Evolutionary conservation across 371 early-diverging fungal species (phyloP).

Genomic region (Mortierella sp.): DNA sequence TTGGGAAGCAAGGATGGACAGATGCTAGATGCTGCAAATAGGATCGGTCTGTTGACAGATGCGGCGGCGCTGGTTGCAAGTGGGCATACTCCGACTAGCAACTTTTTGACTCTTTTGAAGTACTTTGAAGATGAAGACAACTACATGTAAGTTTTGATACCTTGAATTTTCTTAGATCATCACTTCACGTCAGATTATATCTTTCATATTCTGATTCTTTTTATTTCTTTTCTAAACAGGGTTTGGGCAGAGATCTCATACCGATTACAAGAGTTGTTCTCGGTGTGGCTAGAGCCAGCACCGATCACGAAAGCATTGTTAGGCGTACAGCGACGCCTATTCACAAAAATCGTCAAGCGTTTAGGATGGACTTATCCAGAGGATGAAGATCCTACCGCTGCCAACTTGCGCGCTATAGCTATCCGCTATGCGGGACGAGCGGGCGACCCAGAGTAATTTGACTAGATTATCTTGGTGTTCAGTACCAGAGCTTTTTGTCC

Average conservation of each 20-base stretch:
- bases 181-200: neutral
- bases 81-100: conserved; percentile 69
- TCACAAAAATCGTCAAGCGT: conserved; percentile 62
- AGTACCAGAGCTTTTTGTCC: too few relatives aligned
- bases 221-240: conserved; percentile 14
- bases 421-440: conserved; percentile 64
- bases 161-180: neutral
- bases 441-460: conserved; percentile 55
- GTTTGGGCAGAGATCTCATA: conserved; percentile 69
- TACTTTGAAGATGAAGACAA: conserved; percentile 74
- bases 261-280: conserved; percentile 58
- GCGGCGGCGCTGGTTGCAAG: conserved; percentile 73
- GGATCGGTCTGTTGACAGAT: conserved; percentile 76
- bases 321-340: conserved; percentile 63
- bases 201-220: neutral
- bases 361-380: conserved; percentile 71
- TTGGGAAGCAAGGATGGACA: conserved; percentile 32
- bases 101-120: conserved; percentile 70
- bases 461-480: neutral
- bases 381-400: conserved; percentile 61
- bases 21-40: conserved; percentile 63
- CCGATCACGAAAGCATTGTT: conserved; percentile 59
- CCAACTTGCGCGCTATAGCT: conserved; percentile 61
- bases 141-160: conserved; percentile 62
- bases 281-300: conserved; percentile 66